A percentile compares a stretch with the other conserved stretches of the same genome.
These are phyloP conservation scores for Pseudoturritis turrita DNA, from an alignment of 345 rosid genomes.

Conservation along the genomic window DNA sequence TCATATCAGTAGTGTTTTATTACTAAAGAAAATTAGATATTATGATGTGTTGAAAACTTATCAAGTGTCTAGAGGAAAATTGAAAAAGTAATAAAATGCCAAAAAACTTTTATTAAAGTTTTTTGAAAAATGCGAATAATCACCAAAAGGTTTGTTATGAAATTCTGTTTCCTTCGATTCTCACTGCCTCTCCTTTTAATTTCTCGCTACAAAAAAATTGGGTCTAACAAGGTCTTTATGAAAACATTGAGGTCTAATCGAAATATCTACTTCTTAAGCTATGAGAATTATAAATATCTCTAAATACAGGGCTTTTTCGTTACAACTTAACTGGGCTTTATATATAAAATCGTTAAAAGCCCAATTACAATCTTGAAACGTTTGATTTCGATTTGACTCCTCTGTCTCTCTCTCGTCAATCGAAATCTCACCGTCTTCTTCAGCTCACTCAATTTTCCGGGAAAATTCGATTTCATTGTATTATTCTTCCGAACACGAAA, in stretches of 20 bases:
- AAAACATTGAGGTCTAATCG: not conserved
- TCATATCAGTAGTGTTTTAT: no score
- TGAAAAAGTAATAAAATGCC: not conserved
- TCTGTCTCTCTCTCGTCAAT: not conserved
- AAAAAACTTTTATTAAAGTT: not conserved
- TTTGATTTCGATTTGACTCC: conserved; percentile 13
- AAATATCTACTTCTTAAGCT: not conserved
- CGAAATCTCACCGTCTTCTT: conserved; percentile 10
- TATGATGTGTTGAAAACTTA: no score
- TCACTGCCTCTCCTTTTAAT: not conserved
- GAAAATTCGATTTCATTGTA: not conserved
- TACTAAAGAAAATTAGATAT: no score
- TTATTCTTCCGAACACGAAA: not conserved
- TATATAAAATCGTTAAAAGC: not conserved
- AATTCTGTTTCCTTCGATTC: not conserved
- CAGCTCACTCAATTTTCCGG: conserved; percentile 17
- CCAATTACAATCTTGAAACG: not conserved
- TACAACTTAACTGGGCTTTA: not conserved
- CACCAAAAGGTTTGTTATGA: not conserved
- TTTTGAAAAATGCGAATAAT: not conserved
- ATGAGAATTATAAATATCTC: not conserved
- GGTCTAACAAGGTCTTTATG: not conserved
- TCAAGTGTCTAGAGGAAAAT: no score
- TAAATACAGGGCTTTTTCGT: not conserved
- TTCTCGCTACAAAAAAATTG: not conserved